A percentile compares a stretch with the other conserved stretches of the same genome.
phyloP scores from a whole-genome alignment of 495 filamentous ascomycete genomes.

The Parachaetomium inaequale region DNA sequence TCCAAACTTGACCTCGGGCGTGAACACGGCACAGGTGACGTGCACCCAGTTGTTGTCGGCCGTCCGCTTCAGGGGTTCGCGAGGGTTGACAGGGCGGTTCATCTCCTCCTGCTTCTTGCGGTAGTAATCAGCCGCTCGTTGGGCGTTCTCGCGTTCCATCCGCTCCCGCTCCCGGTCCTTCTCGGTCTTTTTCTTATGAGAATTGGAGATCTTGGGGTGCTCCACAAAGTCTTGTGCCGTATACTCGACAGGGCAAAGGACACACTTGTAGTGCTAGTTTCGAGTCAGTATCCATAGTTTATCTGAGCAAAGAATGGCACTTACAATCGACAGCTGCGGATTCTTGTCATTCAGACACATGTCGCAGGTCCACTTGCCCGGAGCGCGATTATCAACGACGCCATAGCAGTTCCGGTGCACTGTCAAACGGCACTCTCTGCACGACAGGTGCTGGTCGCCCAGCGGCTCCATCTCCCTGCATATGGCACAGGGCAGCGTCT shows the following conservation, averaged over 20 bases:
- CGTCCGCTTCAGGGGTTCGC: conserved; percentile 89
- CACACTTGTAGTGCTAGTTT: conserved; percentile 76
- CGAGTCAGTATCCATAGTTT: conserved; percentile 21
- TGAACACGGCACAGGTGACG: conserved; percentile 86
- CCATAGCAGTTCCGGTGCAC: conserved; percentile 96
- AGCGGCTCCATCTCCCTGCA: conserved; percentile 69
- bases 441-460: conserved; percentile 70
- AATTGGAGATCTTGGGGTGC: conserved; percentile 62
- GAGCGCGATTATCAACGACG: conserved; percentile 62
- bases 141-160: conserved; percentile 73
- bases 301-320: conserved; percentile 27
- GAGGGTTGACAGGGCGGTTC: conserved; percentile 76
- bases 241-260: conserved; percentile 76
- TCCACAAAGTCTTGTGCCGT: conserved; percentile 81
- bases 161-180: conserved; percentile 87
- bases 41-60: conserved; percentile 98
- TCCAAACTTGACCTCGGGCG: conserved; percentile 85
- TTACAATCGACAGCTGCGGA: conserved; percentile 78
- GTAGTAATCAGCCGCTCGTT: conserved; percentile 70
- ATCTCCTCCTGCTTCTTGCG: conserved; percentile 74
- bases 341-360: conserved; percentile 91
- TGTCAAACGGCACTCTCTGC: conserved; percentile 79
- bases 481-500: conserved; percentile 76
- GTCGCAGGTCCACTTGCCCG: conserved; percentile 89
- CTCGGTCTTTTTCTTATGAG: conserved; percentile 83